A percentile compares a stretch with the other conserved stretches of the same genome.
Conservation (phyloP, 805 yeast species). For the Diddensiella caesifluorescens region DNA sequence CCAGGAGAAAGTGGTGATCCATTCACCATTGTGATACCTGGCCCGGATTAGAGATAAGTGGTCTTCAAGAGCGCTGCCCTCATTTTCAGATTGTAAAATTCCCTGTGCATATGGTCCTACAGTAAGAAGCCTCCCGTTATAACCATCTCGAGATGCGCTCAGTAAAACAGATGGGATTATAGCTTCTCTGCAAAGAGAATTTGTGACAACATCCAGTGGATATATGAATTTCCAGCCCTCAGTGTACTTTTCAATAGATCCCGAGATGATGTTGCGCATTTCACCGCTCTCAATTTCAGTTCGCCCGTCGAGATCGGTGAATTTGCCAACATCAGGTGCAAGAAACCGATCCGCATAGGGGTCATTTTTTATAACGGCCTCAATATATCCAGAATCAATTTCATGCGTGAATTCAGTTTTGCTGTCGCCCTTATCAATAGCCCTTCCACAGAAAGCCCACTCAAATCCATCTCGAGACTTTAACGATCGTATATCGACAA, state of each 20-base stretch:
- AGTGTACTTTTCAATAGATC: conserved; percentile 39
- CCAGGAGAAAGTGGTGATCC: too few relatives aligned
- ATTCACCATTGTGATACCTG: too few relatives aligned
- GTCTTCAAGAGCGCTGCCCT: too few relatives aligned
- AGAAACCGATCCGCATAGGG: neutral
- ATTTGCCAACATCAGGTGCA: conserved; percentile 42
- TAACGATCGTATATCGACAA: conserved; percentile 41
- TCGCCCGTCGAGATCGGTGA: conserved; percentile 36
- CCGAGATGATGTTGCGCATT: conserved; percentile 44
- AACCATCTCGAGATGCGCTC: conserved; percentile 21
- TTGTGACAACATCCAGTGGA: conserved; percentile 27
- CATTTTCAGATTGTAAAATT: too few relatives aligned
- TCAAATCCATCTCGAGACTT: conserved; percentile 20
- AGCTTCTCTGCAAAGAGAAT: too few relatives aligned
- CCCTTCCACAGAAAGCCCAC: conserved; percentile 32
- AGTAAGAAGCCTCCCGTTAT: conserved; percentile 42
- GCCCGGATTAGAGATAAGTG: too few relatives aligned
- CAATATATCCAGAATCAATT: conserved; percentile 14
- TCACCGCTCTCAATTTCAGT: conserved; percentile 46
- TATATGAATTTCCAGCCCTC: conserved; percentile 54
- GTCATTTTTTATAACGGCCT: neutral
- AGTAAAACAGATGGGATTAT: too few relatives aligned
- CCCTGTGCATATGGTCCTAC: conserved; percentile 54
- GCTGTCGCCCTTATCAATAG: conserved; percentile 2
- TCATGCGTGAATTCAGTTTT: conserved; percentile 17